A percentile compares a stretch with the other conserved stretches of the same genome.
Evolutionary conservation across 441 rosid species (phyloP).

Genomic region (Metrosideros polymorpha): DNA sequence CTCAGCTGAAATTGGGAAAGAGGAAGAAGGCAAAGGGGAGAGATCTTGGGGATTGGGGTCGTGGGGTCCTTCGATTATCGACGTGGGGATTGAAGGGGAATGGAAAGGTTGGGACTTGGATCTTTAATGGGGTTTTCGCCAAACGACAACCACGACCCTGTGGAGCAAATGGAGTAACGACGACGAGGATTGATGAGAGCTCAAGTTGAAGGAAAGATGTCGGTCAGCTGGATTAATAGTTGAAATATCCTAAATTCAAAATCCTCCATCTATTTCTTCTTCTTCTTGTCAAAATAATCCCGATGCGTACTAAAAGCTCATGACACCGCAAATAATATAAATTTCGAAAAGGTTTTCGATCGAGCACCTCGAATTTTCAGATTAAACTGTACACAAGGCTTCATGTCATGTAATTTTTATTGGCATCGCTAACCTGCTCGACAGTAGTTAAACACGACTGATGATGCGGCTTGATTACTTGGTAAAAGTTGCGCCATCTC

Average conservation of each 20-base stretch:
- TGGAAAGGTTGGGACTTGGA: neutral
- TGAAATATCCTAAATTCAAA: neutral
- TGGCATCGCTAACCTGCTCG: neutral
- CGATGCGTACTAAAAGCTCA: neutral
- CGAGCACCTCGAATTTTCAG: neutral
- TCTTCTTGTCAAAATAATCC: neutral
- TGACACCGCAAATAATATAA: rapidly evolving
- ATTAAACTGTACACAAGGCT: neutral
- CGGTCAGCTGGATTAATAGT: neutral
- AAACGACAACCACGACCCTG: neutral
- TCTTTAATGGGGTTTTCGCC: neutral
- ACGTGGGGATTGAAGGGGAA: neutral
- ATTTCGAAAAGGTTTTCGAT: neutral
- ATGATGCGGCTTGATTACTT: rapidly evolving
- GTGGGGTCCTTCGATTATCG: neutral
- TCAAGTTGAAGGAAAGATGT: neutral
- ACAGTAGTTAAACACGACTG: rapidly evolving
- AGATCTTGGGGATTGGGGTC: neutral
- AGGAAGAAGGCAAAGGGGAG: neutral
- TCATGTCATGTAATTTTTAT: neutral
- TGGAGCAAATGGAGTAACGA: neutral
- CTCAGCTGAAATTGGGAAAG: neutral
- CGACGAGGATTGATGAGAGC: neutral
- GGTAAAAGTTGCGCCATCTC: neutral
- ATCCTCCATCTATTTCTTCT: rapidly evolving